Evolutionary conservation across 345 rosid genomes (phyloP).

Genomic region (Draba incana): DNA sequence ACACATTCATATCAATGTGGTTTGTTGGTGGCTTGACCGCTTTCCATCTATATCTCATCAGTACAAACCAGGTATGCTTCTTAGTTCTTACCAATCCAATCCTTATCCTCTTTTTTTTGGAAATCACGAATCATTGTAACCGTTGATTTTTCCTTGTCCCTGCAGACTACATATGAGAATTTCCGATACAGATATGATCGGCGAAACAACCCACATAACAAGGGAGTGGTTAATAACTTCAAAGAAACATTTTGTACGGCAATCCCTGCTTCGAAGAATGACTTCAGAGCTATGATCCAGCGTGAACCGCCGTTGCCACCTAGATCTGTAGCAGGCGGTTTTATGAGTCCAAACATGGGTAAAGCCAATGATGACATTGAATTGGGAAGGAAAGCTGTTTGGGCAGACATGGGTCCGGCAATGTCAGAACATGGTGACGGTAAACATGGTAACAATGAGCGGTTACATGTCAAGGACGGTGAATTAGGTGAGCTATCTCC

Average conservation of each 20-base stretch:
- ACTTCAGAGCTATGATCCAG: conserved; percentile 72
- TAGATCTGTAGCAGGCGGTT: conserved; percentile 68
- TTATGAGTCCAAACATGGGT: conserved; percentile 97
- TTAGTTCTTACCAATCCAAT: neutral
- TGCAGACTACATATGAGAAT: conserved; percentile 96
- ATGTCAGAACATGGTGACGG: conserved; percentile 63
- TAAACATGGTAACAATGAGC: conserved; percentile 59
- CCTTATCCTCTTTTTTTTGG: neutral
- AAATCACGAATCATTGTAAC: conserved; percentile 2
- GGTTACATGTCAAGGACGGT: conserved; percentile 75
- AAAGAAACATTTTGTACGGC: conserved; percentile 68
- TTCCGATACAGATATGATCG: conserved; percentile 89
- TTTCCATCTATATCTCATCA: conserved; percentile 90
- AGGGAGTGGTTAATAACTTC: conserved; percentile 74
- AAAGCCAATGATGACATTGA: conserved; percentile 88
- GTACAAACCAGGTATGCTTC: conserved; percentile 82
- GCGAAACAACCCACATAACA: conserved; percentile 77
- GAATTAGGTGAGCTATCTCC: conserved; percentile 79
- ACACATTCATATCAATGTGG: conserved; percentile 96
- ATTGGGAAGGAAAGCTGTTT: conserved; percentile 93
- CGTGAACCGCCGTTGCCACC: conserved; percentile 72
- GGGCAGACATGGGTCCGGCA: conserved; percentile 78
- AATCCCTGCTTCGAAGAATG: conserved; percentile 75
- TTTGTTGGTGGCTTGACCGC: conserved; percentile 95
- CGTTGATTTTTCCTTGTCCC: neutral